Conservation (phyloP, 805 yeast genomes). For the Ogataea trehaloabstinens region DNA sequence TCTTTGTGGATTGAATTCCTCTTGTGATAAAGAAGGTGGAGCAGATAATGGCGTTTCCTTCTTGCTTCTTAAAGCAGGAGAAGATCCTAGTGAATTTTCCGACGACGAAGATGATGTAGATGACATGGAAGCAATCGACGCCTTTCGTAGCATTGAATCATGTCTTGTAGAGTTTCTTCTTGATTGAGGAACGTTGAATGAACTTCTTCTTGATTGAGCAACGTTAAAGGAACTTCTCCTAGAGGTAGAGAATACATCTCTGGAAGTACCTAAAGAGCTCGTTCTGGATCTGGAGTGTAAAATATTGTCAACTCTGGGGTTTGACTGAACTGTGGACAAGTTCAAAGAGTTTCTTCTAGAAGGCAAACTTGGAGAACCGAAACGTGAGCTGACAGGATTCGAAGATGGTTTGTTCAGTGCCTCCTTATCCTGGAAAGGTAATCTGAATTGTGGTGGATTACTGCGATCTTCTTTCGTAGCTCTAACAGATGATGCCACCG, state of each 20-base stretch:
- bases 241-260: neutral
- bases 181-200: conserved; percentile 14
- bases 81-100: conserved; percentile 4
- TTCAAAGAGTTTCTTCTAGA: conserved; percentile 26
- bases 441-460: conserved; percentile 54
- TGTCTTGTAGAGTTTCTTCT: conserved; percentile 22
- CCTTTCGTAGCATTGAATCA: conserved; percentile 18
- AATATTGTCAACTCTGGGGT: neutral
- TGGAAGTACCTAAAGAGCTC: conserved; percentile 10
- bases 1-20: conserved; percentile 1
- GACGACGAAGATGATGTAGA: conserved; percentile 20
- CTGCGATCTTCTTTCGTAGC: conserved; percentile 15
- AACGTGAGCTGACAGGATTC: conserved; percentile 8
- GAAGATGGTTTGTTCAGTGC: conserved; percentile 13
- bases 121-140: conserved; percentile 15
- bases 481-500: neutral
- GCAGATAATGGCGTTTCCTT: neutral
- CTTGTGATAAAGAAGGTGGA: neutral
- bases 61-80: conserved; percentile 1
- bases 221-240: conserved; percentile 17
- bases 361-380: conserved; percentile 15
- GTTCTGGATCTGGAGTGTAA: conserved; percentile 5
- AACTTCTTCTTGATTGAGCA: conserved; percentile 21
- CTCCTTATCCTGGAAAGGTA: conserved; percentile 61
- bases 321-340: conserved; percentile 6